Percentiles rank a stretch among this genome's conserved stretches.
Evolutionary conservation across 2,329 filamentous ascomycete species (phyloP).

Genomic region (Aspergillus sp.): DNA sequence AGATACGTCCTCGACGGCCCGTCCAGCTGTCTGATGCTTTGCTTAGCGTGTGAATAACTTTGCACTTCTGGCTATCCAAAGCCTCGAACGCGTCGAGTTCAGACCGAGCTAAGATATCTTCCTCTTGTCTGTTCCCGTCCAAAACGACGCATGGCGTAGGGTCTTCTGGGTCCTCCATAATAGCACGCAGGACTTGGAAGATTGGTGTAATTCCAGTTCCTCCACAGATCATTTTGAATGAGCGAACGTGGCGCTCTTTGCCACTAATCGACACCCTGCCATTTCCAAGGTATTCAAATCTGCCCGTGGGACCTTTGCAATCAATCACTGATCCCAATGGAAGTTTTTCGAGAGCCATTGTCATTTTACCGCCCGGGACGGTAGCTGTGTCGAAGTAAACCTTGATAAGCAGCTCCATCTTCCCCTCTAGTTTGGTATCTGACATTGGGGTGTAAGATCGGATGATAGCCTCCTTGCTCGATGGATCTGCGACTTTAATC

Average conservation of each 20-base stretch:
- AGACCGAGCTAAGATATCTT: conserved; percentile 74
- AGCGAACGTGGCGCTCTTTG: conserved; percentile 52
- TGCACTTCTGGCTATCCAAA: conserved; percentile 51
- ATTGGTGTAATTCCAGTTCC: conserved; percentile 93
- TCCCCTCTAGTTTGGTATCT: conserved; percentile 55
- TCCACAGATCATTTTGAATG: conserved; percentile 81
- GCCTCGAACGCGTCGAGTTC: conserved; percentile 64
- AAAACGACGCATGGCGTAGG: conserved; percentile 66
- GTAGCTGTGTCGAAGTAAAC: conserved; percentile 63
- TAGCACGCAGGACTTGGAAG: conserved; percentile 72
- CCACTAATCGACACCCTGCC: conserved; percentile 61
- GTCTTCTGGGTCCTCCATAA: conserved; percentile 62
- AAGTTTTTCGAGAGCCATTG: conserved; percentile 68
- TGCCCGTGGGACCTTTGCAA: conserved; percentile 83
- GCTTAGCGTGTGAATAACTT: conserved; percentile 66
- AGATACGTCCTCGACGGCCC: conserved; percentile 65
- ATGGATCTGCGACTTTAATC: conserved; percentile 72
- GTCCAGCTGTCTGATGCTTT: conserved; percentile 61
- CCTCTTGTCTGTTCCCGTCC: conserved; percentile 69
- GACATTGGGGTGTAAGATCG: conserved; percentile 85
- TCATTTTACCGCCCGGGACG: conserved; percentile 71
- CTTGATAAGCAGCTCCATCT: conserved; percentile 74
- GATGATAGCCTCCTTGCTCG: conserved; percentile 65
- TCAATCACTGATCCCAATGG: conserved; percentile 70
- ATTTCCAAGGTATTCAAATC: conserved; percentile 71